Percentiles rank a stretch among this genome's conserved stretches.
These are phyloP conservation scores for Coccomyxa subellipsoidea DNA, from an alignment of 163 green algal species.

Conservation along the genomic window DNA sequence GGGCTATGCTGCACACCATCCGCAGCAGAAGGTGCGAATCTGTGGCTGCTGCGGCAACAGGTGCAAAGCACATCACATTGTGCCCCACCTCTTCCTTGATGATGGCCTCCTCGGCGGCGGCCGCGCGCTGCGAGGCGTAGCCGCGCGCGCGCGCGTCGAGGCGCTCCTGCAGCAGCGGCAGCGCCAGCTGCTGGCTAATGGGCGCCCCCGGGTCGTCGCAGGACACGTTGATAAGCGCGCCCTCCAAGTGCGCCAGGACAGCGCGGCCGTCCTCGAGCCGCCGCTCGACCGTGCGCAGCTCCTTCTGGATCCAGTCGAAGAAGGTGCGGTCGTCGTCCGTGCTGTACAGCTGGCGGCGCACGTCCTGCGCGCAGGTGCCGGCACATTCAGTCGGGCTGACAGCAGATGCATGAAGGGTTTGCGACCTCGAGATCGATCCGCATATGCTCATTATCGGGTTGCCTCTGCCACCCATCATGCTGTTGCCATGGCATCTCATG, in stretches of 20 bases:
- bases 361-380: slow-evolving; percentile 48
- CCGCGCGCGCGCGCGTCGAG: slow-evolving; percentile 59
- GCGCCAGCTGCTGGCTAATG: slow-evolving; percentile 63
- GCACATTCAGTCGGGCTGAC: neutral
- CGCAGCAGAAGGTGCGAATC: neutral
- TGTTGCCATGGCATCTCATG: too few species aligned
- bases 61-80: neutral
- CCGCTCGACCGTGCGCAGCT: slow-evolving; percentile 54
- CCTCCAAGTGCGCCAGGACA: slow-evolving; percentile 78
- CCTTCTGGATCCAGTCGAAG: slow-evolving; percentile 62
- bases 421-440: too few species aligned
- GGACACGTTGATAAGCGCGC: slow-evolving; percentile 72
- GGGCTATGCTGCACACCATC: too few species aligned
- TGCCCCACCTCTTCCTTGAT: slow-evolving; percentile 70
- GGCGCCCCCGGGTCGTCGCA: slow-evolving; percentile 77
- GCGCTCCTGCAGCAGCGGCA: slow-evolving; percentile 74
- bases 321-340: slow-evolving; percentile 65
- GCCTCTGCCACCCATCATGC: too few species aligned
- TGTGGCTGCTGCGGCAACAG: neutral
- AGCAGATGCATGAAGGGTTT: too few species aligned
- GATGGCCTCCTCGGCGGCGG: slow-evolving; percentile 43
- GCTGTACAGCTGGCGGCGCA: slow-evolving; percentile 80
- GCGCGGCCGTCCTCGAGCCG: slow-evolving; percentile 67
- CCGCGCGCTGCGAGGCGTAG: slow-evolving; percentile 53
- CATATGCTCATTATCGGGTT: too few species aligned